Base-by-base conservation (phyloP, 1,284 basidiomycete genomes). In the Neonothopanus nambi region DNA sequence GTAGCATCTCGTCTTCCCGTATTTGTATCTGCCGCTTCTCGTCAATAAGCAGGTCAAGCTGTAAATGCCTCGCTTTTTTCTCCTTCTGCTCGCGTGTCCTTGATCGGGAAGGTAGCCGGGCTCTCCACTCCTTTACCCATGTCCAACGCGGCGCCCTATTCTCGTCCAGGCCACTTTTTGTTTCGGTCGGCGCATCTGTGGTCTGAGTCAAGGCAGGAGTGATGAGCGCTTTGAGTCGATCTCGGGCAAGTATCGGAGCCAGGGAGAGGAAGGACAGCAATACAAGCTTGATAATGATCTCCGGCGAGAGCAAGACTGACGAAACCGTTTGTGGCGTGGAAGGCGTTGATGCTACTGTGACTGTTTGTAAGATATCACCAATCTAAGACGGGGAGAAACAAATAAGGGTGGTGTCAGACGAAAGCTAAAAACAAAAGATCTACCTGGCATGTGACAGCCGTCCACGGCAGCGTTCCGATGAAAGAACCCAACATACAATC, bases 381-480 rank as follows among this genome's bases (percentile, higher is more conserved):
- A 92, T 88, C 83, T 89, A 60, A 62, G n/a, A n/a, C n/a, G n/a
- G n/a, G n/a, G n/a, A n/a, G 57, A 57, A 63, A 51, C 23, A 55
- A 51, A 50, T 21, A 17, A 41, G 26, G 51, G 24, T 24, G 38
- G 20, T 43, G 38, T 35, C 12, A 44, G 56, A 56, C 48, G 35
- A 50, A 42, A 51, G 45, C n/a, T 52, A 53, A 55, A 37, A 38
- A 15, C 8, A 35, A 38, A 21, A 6, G 9, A 30, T 67, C 73
- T 59, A 85, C 85, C 75, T 91, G 90, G 69, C 93, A 95, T 70
- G 85, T 92, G 64, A 84, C 93, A 54, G 83, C 90, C 61, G 82
- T 95, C 93, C 82, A 94, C 28, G 82, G 93, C 61, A 85, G 75
- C 63, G 77, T 85, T 52, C 83, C 92, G 61, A 93, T 92, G 78